These are phyloP conservation scores for Globisporangium carolinianum DNA, from an alignment of 352 stramenopile species.

Conservation along the genomic window DNA sequence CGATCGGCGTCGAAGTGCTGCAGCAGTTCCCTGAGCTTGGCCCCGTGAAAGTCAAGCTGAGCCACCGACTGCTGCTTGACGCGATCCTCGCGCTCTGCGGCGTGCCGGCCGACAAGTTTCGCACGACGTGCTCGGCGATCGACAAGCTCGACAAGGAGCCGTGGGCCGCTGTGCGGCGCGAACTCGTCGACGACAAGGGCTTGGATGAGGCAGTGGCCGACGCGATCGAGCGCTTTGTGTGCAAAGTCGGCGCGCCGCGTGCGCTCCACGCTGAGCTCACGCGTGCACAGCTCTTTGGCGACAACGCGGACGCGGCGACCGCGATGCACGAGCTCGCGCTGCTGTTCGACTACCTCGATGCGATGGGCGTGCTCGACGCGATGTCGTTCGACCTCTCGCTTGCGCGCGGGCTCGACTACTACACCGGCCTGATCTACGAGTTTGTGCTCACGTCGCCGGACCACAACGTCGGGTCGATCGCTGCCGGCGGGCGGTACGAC, in stretches of 20 bases:
- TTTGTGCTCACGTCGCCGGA: conserved; percentile 90
- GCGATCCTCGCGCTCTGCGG: conserved; percentile 97
- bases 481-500: conserved; percentile 96
- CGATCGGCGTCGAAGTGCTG: conserved; percentile 90
- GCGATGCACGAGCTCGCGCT: conserved; percentile 92
- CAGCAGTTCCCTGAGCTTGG: conserved; percentile 83
- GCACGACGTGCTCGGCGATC: conserved; percentile 96
- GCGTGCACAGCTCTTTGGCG: conserved; percentile 85
- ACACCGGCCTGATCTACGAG: conserved; percentile 99
- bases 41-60: conserved; percentile 97
- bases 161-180: conserved; percentile 84
- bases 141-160: conserved; percentile 99
- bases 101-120: conserved; percentile 95
- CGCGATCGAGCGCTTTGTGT: conserved; percentile 93
- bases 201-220: conserved; percentile 88
- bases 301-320: conserved; percentile 75
- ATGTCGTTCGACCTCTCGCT: conserved; percentile 97
- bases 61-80: conserved; percentile 95
- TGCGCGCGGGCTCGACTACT: conserved; percentile 97
- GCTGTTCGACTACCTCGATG: conserved; percentile 97
- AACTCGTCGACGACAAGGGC: conserved; percentile 98
- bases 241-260: conserved; percentile 81
- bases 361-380: conserved; percentile 92
- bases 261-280: conserved; percentile 76
- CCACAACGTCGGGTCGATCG: conserved; percentile 95